Evolutionary conservation across 257 asterid species (phyloP), one percentile per base, ranked within the genome.

Genomic region (Lycium ferocissimum): DNA sequence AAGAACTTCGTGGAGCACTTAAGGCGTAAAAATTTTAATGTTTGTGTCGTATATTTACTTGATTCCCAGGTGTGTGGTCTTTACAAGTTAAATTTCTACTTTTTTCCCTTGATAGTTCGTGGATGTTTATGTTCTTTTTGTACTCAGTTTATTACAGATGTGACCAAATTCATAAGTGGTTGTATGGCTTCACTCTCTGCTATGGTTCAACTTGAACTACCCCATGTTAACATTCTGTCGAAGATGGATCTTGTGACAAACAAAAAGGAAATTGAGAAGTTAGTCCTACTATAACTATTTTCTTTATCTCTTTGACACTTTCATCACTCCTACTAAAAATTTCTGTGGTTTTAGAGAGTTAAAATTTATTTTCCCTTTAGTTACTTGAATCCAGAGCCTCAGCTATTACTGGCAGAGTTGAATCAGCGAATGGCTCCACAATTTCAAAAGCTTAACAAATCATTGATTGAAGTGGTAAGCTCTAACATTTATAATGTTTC

Each of bases 121-220:
- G 67, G 37, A 63, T 84, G 65, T 86, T 80, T 86, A 49, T 65
- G 59, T 86, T 63, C 20, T 73, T 86, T 85, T 83, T 65, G 40
- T 80, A 5, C 22, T 71, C 87, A 95, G 99, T 97, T 97, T 89
- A 92, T 97, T 57, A 95, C 99, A 82, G 98, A 97, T 86, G 98
- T 95, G 89, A 93, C 99, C 95, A 97, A 97, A 93, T 97, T 97
- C 88, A 93, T 95, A 12, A 97, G 98, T 87, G 98, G 99, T 33
- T 97, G 99, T 84, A 95, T 97, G 99, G 88, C 98, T 83, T 95
- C 99, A 62, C 99, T 97, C 88, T 97, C 98, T 81, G 98, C 98
- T 13, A 97, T 94, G 99, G 91, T 97, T 87, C 99, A 97, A 87
- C 94, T 95, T 89, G 98, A 97, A 92, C 92, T 97, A 79, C 99